Percentiles rank a stretch among this genome's conserved stretches.
These are phyloP conservation scores for Uronychia setigera DNA, from an alignment of 73 alveolate species.

Conservation along the genomic window DNA sequence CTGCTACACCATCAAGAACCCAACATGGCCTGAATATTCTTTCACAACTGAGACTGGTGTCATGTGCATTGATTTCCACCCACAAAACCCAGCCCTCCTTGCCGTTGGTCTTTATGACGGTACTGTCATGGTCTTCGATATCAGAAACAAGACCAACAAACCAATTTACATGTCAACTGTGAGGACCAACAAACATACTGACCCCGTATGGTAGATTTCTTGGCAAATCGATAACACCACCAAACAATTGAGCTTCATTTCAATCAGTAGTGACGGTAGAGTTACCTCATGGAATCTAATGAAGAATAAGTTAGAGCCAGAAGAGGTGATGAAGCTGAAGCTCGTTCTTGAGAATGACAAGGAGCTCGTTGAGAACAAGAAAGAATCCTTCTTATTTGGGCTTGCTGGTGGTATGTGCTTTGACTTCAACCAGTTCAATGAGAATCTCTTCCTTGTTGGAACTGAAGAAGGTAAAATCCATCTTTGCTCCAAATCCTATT, in stretches of 20 bases:
- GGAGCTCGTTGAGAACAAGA: slow-evolving; percentile 77
- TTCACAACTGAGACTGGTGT: slow-evolving; percentile 98
- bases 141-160: slow-evolving; percentile 94
- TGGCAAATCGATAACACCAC: slow-evolving; percentile 94
- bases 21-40: slow-evolving; percentile 98
- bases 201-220: slow-evolving; percentile 99
- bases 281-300: slow-evolving; percentile 97
- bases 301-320: slow-evolving; percentile 97
- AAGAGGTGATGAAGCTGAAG: slow-evolving; percentile 83
- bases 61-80: slow-evolving; percentile 98
- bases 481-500: slow-evolving; percentile 98
- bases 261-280: slow-evolving; percentile 99
- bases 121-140: slow-evolving; percentile 99
- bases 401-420: slow-evolving; percentile 99
- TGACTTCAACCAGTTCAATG: slow-evolving; percentile 95
- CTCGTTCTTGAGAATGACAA: slow-evolving; percentile 68
- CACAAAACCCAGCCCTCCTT: slow-evolving; percentile 96
- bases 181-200: slow-evolving; percentile 98
- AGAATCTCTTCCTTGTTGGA: slow-evolving; percentile 98
- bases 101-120: slow-evolving; percentile 99
- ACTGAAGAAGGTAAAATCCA: slow-evolving; percentile 99
- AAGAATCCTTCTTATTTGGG: slow-evolving; percentile 87
- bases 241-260: slow-evolving; percentile 87
- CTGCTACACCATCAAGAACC: slow-evolving; percentile 97
- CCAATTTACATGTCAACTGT: slow-evolving; percentile 98